Base-by-base conservation (phyloP, 176 grass and related monocot species). In the Triticum urartu region DNA sequence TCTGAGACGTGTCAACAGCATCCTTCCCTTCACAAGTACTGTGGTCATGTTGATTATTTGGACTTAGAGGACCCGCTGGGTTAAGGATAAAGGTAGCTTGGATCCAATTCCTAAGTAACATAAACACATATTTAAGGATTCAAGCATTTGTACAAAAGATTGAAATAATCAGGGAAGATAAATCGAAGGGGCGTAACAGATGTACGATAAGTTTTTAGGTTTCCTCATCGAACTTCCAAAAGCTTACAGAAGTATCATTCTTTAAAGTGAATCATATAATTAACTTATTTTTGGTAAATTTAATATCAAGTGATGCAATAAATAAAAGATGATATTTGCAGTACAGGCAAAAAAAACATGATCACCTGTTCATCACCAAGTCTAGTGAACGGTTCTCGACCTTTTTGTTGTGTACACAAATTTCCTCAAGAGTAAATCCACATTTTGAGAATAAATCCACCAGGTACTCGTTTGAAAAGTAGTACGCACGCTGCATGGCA, bases 291-390 rank as follows among this genome's bases (percentile, higher is more conserved):
- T 30, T 43, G 14, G 9, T 24, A 21, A 34, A 42, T 43, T 76
- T 40, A 69, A 58, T 72, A 66, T 18, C 5, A 83, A 60, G 6
- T 20, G 11, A 30, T 52, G 76, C 35, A 63, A 34, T 20, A 39
- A 26, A 50, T 30, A 34, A 26, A 6, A 80, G 71, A 42, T 7
- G 67, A 34, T 4, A 83, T 81, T 35, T 79, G 32, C 1, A 32
- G 68, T 12, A 82, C n/a, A 71, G 39, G 11, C 7, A 54, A 47
- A 68, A 68, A 61, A 50, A 54, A 0, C 15, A 68, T 4, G 4
- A 78, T 36, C 79, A 98, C 96, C 96, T 98, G 76, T 98, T 95
- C 96, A 98, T 98, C 78, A 95, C 90, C 79, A 98, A 58, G 62
- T 95, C 93, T 20, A 95, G 60, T 12, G 93, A 98, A 64, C 96